phyloP scores from a whole-genome alignment of 306 rosid species.

The Acacia confusa region DNA sequence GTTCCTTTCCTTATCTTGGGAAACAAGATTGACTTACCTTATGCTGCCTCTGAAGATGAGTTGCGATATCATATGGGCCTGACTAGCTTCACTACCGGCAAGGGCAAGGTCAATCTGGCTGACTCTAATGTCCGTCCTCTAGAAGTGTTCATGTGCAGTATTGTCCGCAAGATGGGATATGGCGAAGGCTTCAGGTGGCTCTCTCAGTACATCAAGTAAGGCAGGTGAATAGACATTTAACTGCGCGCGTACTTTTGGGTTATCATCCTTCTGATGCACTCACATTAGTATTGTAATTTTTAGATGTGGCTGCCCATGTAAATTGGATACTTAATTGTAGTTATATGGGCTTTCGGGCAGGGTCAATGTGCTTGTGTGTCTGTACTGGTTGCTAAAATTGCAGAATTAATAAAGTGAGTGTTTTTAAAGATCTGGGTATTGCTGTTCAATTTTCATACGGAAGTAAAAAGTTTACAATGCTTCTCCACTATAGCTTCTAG shows the following conservation, averaged over 20 bases:
- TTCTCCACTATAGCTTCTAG: neutral
- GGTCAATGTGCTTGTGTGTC: slow-evolving; percentile 15
- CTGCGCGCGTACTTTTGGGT: slow-evolving; percentile 10
- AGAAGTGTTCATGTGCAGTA: slow-evolving; percentile 75
- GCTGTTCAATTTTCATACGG: neutral
- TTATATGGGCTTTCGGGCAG: neutral
- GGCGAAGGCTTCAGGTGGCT: slow-evolving; percentile 73
- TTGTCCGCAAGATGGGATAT: slow-evolving; percentile 73
- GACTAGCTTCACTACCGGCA: slow-evolving; percentile 64
- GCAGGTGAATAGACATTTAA: slow-evolving; percentile 4
- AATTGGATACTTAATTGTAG: slow-evolving; percentile 33
- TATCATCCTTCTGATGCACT: slow-evolving; percentile 11
- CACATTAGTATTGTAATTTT: slow-evolving; percentile 19
- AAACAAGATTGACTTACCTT: slow-evolving; percentile 68
- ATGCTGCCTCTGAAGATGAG: slow-evolving; percentile 69
- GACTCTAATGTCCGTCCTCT: slow-evolving; percentile 61
- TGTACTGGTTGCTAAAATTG: slow-evolving; percentile 1
- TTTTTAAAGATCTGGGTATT: neutral
- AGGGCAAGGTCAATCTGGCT: slow-evolving; percentile 53
- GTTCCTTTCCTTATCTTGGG: slow-evolving; percentile 62
- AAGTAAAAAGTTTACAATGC: neutral
- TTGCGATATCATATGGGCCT: slow-evolving; percentile 54
- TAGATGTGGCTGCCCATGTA: slow-evolving; percentile 27
- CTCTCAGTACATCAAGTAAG: slow-evolving; percentile 64
- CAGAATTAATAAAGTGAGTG: neutral